Evolutionary conservation across 768 basidiomycete species (phyloP).

Genomic region (Crepidotus variabilis): DNA sequence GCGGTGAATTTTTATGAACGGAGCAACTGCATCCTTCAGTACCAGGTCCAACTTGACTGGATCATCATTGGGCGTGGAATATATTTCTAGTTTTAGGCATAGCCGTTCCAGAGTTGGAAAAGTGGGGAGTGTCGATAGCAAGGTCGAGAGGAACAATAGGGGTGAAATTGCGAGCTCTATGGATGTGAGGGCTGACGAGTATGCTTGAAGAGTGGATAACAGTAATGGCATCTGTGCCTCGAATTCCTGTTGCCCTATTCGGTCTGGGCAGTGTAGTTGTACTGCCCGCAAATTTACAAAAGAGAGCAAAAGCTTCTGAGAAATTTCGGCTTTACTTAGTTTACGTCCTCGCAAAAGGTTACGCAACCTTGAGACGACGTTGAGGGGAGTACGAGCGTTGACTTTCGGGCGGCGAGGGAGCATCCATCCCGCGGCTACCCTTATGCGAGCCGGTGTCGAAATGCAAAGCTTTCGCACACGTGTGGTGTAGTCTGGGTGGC

Average conservation of each 20-base stretch:
- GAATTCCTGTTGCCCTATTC: background rate
- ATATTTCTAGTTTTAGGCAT: no score
- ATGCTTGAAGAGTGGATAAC: background rate
- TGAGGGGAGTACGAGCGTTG: no score
- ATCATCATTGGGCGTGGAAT: background rate
- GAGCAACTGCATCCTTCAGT: background rate
- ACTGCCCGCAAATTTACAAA: background rate
- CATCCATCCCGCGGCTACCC: no score
- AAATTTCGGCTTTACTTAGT: background rate
- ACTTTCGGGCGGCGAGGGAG: no score
- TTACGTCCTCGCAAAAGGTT: background rate
- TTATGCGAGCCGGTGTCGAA: no score
- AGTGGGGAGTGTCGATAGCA: background rate
- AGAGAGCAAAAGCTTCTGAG: background rate
- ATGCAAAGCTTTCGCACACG: no score
- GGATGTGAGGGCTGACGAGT: background rate
- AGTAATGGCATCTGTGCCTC: background rate
- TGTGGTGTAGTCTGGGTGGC: no score
- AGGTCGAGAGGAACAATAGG: background rate
- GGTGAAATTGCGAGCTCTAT: background rate
- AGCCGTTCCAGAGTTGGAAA: background rate
- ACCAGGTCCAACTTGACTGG: background rate
- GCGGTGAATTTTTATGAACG: background rate
- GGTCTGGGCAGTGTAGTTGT: background rate
- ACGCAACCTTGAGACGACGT: no score